These are phyloP conservation scores for Nothophytophthora sp. DNA, from an alignment of 352 stramenopile genomes.

Conservation along the genomic window DNA sequence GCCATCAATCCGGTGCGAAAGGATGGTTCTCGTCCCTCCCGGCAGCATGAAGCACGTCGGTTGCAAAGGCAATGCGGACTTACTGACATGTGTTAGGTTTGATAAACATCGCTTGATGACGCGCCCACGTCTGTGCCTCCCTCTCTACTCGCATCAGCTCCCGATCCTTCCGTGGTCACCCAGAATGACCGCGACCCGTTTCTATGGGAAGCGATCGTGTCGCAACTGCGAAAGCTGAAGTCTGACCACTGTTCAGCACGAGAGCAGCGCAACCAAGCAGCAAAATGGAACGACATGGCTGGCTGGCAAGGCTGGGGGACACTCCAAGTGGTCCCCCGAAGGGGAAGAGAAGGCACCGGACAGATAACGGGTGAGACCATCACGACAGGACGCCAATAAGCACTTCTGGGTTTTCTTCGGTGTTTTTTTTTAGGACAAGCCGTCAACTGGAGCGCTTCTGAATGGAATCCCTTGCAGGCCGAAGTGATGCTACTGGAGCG, in stretches of 20 bases:
- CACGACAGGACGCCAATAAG: slow-evolving; percentile 15
- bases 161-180: too few relatives aligned
- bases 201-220: slow-evolving; percentile 18
- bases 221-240: slow-evolving; percentile 1
- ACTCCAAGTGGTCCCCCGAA: slow-evolving; percentile 17
- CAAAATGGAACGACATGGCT: slow-evolving; percentile 22
- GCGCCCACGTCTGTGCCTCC: neutral
- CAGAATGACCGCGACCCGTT: slow-evolving; percentile 1
- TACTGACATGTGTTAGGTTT: too few relatives aligned
- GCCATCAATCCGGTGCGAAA: too few relatives aligned
- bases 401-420: too few relatives aligned
- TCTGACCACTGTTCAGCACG: neutral
- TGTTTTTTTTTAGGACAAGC: too few relatives aligned
- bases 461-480: too few relatives aligned
- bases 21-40: too few relatives aligned
- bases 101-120: too few relatives aligned
- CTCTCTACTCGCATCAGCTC: slow-evolving; percentile 6
- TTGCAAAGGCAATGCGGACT: slow-evolving; percentile 24
- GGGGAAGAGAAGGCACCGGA: too few relatives aligned
- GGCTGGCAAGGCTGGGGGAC: slow-evolving; percentile 7
- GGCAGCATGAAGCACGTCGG: too few relatives aligned
- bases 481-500: neutral
- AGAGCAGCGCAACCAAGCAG: slow-evolving; percentile 23
- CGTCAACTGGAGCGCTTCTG: too few relatives aligned
- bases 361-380: slow-evolving; percentile 23